Evolutionary conservation across 495 filamentous ascomycete species (phyloP).

Genomic region (Penicillium egyptiacum): DNA sequence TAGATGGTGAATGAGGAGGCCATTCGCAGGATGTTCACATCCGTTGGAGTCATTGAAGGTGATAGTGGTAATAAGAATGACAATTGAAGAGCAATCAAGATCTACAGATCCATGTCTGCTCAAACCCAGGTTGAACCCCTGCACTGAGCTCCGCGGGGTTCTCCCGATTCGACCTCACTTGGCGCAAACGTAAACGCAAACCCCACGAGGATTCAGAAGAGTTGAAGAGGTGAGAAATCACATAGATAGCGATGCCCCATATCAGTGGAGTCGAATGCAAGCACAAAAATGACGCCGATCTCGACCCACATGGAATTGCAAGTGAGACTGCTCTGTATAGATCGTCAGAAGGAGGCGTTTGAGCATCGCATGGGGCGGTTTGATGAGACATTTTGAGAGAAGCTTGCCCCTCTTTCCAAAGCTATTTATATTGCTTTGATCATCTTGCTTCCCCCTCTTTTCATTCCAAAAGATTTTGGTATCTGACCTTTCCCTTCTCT

Average conservation of each 20-base stretch:
- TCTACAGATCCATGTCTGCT: not conserved
- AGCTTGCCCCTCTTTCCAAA: constrained; percentile 6
- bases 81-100: not conserved
- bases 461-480: not conserved
- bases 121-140: not conserved
- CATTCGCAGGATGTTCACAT: too few species aligned
- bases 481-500: not conserved
- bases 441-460: constrained; percentile 10
- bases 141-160: constrained; percentile 1
- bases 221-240: not conserved
- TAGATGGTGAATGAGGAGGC: not conserved
- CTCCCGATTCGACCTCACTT: constrained; percentile 2
- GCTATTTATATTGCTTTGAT: constrained; percentile 2
- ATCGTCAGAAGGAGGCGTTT: constrained; percentile 1
- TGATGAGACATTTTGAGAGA: not conserved
- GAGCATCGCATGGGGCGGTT: not conserved
- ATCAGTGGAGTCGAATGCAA: constrained; percentile 4
- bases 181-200: constrained; percentile 3
- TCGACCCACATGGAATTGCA: constrained; percentile 8
- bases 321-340: constrained; percentile 2
- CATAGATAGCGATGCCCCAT: not conserved
- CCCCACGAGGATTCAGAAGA: not conserved
- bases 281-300: constrained; percentile 9
- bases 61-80: not conserved
- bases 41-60: not conserved